Base-by-base conservation (phyloP, 257 asterid species). In the Linaria vulgaris region DNA sequence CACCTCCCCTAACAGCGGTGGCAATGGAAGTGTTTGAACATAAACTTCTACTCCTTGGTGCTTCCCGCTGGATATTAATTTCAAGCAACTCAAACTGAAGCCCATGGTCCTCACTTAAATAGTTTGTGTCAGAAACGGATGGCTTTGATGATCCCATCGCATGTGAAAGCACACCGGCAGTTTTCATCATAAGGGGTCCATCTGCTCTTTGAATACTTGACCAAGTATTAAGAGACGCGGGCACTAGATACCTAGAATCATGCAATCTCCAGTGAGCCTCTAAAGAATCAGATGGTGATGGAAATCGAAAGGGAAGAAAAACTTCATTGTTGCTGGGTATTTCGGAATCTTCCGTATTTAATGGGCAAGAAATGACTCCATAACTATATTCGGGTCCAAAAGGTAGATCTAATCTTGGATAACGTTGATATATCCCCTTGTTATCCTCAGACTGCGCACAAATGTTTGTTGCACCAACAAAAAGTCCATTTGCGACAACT, bases 251-350 rank as follows among this genome's bases (percentile, higher is more conserved):
- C 70, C 71, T 61, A 53, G 76, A 46, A 48, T 68, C 80, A 48
- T 75, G 67, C 65, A 49, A 63, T 67, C 67, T 70, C 79, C 83
- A 66, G 38, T 69, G 69, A 17, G 63, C 23, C n/a, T n/a, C n/a
- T n/a, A n/a, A n/a, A n/a, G n/a, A n/a, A n/a, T n/a, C n/a, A n/a
- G n/a, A n/a, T n/a, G 79, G 73, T 47, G 85, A 76, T 14, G 95
- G 77, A 61, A 72, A 72, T 56, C 84, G 70, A 16, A 82, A 75
- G 27, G 95, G 90, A 73, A 90, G 88, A 67, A 88, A 87, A 54
- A 88, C 95, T 69, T 91, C 95, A 43, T 86, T 95, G 19, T 91
- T 88, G 74, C 84, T 69, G 19, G 98, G 98, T 67, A 91, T 74
- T 22, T 82, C 95, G 4, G 77, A 69, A 69, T 91, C 95, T 70